These are phyloP conservation scores for Arachis stenosperma DNA, from an alignment of 306 rosid genomes.

Conservation along the genomic window DNA sequence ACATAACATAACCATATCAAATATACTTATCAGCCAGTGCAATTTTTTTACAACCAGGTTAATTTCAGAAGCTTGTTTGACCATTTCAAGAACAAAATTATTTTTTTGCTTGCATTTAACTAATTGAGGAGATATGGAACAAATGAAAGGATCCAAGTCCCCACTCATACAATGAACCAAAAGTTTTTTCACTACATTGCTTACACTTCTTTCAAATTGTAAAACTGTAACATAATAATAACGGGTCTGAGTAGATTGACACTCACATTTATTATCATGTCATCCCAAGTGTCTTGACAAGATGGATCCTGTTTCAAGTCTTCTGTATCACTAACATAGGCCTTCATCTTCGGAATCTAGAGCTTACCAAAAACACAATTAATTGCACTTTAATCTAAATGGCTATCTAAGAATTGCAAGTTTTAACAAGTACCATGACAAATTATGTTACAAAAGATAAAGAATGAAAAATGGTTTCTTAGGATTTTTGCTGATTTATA, in stretches of 20 bases:
- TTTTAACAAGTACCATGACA: slow-evolving; percentile 24
- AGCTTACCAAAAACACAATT: slow-evolving; percentile 76
- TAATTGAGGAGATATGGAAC: slow-evolving; percentile 19
- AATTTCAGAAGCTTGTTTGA: slow-evolving; percentile 27
- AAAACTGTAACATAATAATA: not conserved
- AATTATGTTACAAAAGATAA: slow-evolving; percentile 10
- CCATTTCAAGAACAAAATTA: not conserved
- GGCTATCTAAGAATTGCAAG: slow-evolving; percentile 33
- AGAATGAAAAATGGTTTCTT: slow-evolving; percentile 6
- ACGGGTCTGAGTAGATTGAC: slow-evolving; percentile 26
- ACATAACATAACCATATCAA: slow-evolving; percentile 24
- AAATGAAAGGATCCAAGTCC: slow-evolving; percentile 14
- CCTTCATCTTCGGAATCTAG: slow-evolving; percentile 99
- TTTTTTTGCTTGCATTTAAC: slow-evolving; percentile 14
- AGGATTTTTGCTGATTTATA: slow-evolving; percentile 19
- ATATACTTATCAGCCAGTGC: slow-evolving; percentile 13
- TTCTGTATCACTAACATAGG: slow-evolving; percentile 94
- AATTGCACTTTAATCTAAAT: slow-evolving; percentile 53
- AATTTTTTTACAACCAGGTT: slow-evolving; percentile 2
- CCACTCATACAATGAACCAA: slow-evolving; percentile 15
- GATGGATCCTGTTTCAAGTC: slow-evolving; percentile 89
- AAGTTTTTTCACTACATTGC: slow-evolving; percentile 36
- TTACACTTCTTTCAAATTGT: slow-evolving; percentile 15
- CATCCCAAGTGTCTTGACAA: slow-evolving; percentile 97
- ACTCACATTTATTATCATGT: slow-evolving; percentile 93